phyloP scores from a whole-genome alignment of 2,329 filamentous ascomycete genomes.

The Claviceps digitariae region DNA sequence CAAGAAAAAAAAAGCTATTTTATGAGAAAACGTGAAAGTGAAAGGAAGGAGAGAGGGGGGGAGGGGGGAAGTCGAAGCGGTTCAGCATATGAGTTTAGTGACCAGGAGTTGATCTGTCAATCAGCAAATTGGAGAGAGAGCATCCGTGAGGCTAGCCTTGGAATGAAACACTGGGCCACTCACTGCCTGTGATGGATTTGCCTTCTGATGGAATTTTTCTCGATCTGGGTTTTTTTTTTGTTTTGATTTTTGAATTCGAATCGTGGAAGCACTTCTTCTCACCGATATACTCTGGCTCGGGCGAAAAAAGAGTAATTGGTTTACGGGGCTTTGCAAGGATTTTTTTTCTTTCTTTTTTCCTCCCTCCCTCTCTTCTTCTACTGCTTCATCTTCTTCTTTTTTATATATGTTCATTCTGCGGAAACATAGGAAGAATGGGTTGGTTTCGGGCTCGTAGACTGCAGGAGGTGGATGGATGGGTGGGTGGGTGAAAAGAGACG shows the following conservation, averaged over 20 bases:
- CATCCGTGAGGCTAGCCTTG: not conserved
- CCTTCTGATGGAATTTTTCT: not conserved
- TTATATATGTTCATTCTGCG: not conserved
- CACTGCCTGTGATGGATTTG: not conserved
- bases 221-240: not conserved
- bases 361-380: no score
- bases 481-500: slow-evolving; percentile 8
- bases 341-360: not conserved
- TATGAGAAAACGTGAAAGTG: slow-evolving; percentile 4
- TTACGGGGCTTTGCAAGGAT: not conserved
- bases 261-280: not conserved
- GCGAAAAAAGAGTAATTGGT: not conserved
- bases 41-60: not conserved
- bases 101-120: slow-evolving; percentile 1
- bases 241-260: not conserved
- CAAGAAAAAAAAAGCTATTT: not conserved
- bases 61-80: not conserved
- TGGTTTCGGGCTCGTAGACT: slow-evolving; percentile 14
- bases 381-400: not conserved
- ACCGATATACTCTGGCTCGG: not conserved
- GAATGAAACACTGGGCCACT: not conserved
- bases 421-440: slow-evolving; percentile 7
- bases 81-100: slow-evolving; percentile 3
- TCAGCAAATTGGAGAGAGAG: not conserved
- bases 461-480: slow-evolving; percentile 10